Base-by-base conservation (phyloP, 495 filamentous ascomycete species). In the Lophiostoma macrostomum region DNA sequence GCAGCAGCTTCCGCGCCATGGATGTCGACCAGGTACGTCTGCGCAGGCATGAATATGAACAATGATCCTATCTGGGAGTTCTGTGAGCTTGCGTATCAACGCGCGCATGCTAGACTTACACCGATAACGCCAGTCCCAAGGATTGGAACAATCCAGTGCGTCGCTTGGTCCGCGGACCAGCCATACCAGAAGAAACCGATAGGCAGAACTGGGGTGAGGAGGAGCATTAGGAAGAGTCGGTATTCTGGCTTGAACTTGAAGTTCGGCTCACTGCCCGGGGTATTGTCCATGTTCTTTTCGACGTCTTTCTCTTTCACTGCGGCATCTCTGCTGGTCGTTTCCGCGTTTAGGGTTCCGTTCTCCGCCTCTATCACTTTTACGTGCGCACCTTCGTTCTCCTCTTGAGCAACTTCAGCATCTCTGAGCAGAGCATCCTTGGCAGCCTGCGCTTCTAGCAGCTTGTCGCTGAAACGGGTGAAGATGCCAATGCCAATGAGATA, bases 121-220 rank as follows among this genome's bases (percentile, higher is more conserved):
- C 70, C 69, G 11, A 73, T 61, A 13, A 70, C 39, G 20, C 28
- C 24, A 3, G 69, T 69, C 13, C 69, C 69, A 18, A 72, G 36
- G 27, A 72, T 71, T 7, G 71, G 67, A 3, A 71, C 62, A 37
- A 71, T 67, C 70, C 70, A 73, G 50, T 72, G 68, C 0, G 57
- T 49, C 6, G 59, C 19, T 20, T 64, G 56, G n/a, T 71, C 56
- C 12, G 69, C 64, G 0, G 56, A 60, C 69, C 71, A 73, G 28
- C 71, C 71, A 51, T 69, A 73, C 18, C 64, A 53, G 38, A 73
- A 68, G 36, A 72, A 52, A 12, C 67, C 69, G 22, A 67, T 18
- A 7, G 62, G 62, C 5, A 69, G 47, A 53, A 43, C 27, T 41
- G 39, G 57, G 58, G 60, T 56, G 8, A n/a, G 12, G 14, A 14